These are phyloP conservation scores for Cutaneotrichosporon sp. DNA, from an alignment of 1,284 basidiomycete species.

Conservation along the genomic window DNA sequence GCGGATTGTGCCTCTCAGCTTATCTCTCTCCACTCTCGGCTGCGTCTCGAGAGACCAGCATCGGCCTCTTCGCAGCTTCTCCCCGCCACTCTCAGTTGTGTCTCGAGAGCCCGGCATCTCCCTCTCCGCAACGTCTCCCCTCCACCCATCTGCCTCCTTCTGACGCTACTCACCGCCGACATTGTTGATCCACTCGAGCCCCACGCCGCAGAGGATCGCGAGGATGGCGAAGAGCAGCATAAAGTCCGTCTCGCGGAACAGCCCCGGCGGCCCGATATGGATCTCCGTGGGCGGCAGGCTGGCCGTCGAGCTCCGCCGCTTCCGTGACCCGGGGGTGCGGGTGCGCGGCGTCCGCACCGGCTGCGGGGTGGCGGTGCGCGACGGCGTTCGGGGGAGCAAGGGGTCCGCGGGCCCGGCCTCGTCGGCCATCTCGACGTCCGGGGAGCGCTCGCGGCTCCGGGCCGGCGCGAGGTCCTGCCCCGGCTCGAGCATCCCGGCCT, in stretches of 20 bases:
- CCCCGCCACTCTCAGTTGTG: too few species aligned
- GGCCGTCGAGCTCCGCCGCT: constrained; percentile 25
- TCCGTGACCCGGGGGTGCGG: background rate
- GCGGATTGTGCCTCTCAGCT: too few species aligned
- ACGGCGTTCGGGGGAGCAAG: background rate
- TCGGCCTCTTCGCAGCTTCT: background rate
- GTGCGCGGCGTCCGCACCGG: background rate
- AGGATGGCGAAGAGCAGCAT: constrained; percentile 71
- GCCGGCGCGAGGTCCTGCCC: background rate
- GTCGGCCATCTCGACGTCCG: constrained; percentile 4
- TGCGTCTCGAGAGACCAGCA: too few species aligned
- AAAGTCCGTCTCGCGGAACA: constrained; percentile 62
- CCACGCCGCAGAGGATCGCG: constrained; percentile 76
- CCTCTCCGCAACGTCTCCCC: too few species aligned
- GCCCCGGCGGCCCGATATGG: constrained; percentile 32
- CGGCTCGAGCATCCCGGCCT: constrained; percentile 14
- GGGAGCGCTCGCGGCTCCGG: background rate
- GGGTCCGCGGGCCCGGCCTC: background rate
- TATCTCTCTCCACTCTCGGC: too few species aligned
- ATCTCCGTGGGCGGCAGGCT: constrained; percentile 32
- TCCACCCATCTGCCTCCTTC: too few species aligned
- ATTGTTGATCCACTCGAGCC: constrained; percentile 94
- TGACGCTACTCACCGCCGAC: constrained; percentile 65
- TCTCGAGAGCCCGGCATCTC: too few species aligned
- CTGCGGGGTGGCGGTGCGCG: background rate